Conservation (phyloP, 352 stramenopile species). For the Hyphochytrium catenoides region DNA sequence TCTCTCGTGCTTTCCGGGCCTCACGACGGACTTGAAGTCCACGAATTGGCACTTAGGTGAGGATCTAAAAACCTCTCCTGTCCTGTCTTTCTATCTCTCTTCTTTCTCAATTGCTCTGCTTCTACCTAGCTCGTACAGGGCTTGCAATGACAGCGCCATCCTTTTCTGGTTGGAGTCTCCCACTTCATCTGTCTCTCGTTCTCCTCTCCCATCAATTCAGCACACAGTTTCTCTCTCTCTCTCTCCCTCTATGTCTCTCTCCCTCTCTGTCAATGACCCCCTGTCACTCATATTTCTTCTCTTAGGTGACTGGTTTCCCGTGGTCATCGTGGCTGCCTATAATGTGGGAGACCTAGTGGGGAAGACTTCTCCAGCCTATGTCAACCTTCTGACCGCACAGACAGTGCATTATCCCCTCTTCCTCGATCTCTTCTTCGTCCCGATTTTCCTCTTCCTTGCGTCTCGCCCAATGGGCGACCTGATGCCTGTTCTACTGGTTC, state of each 20-base stretch:
- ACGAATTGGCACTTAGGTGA: too few relatives aligned
- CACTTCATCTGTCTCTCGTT: too few relatives aligned
- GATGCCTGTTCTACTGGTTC: conserved; percentile 19
- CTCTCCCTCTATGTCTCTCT: too few relatives aligned
- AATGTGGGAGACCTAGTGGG: conserved; percentile 41
- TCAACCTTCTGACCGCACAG: conserved; percentile 33
- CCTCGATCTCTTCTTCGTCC: conserved; percentile 31
- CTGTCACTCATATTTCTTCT: conserved; percentile 15
- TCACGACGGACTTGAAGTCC: conserved; percentile 40
- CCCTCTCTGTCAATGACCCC: too few relatives aligned
- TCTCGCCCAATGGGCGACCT: conserved; percentile 28
- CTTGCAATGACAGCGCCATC: too few relatives aligned
- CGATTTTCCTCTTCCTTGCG: conserved; percentile 29
- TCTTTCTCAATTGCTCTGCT: too few relatives aligned
- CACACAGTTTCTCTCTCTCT: too few relatives aligned
- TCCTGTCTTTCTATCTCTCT: too few relatives aligned
- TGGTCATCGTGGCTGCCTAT: conserved; percentile 40
- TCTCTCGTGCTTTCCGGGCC: conserved; percentile 41
- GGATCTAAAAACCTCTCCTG: too few relatives aligned
- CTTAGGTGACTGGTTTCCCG: conserved; percentile 38
- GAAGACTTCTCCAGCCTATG: conserved; percentile 41
- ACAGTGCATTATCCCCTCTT: conserved; percentile 35
- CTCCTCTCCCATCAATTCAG: too few relatives aligned
- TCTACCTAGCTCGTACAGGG: too few relatives aligned
- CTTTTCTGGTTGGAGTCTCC: too few relatives aligned